Conservation (phyloP, 1,139 yeast genomes). For the Pichia sp. region DNA sequence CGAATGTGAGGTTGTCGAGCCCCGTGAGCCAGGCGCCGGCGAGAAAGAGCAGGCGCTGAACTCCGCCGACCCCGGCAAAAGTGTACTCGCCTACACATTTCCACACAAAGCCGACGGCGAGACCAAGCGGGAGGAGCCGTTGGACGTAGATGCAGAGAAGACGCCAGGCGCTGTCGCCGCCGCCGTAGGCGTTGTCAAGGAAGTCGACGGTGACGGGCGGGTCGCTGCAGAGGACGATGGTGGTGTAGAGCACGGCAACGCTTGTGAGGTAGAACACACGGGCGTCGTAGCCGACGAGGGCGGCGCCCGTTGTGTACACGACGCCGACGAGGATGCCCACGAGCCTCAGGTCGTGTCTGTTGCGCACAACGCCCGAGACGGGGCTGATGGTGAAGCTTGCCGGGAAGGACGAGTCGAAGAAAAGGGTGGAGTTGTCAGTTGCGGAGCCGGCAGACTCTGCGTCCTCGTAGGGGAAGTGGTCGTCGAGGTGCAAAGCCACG, state of each 20-base stretch:
- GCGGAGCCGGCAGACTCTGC: too few relatives aligned
- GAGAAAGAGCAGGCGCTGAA: constrained; percentile 18
- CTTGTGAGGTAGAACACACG: constrained; percentile 51
- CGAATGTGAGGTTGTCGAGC: constrained; percentile 83
- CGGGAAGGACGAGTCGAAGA: constrained; percentile 70
- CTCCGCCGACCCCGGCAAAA: background rate
- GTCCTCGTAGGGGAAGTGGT: constrained; percentile 3
- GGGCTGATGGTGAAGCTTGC: constrained; percentile 59
- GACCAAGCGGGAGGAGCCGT: constrained; percentile 69
- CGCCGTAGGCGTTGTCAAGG: constrained; percentile 46
- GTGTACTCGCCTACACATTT: constrained; percentile 30
- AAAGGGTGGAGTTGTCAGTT: background rate
- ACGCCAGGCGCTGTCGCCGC: constrained; percentile 33
- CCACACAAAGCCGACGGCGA: constrained; percentile 75
- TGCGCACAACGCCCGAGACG: constrained; percentile 28
- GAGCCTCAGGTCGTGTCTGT: constrained; percentile 2
- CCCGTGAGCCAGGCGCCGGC: constrained; percentile 71
- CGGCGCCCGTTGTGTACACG: background rate
- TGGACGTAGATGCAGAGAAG: constrained; percentile 69
- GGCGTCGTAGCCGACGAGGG: background rate
- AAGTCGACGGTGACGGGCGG: constrained; percentile 69
- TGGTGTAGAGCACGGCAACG: constrained; percentile 54
- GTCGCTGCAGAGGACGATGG: constrained; percentile 72
- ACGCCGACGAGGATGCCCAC: constrained; percentile 1
- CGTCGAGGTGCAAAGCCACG: constrained; percentile 54